Evolutionary conservation across 2,329 filamentous ascomycete genomes (phyloP).

Genomic region (Colletotrichum navitas): DNA sequence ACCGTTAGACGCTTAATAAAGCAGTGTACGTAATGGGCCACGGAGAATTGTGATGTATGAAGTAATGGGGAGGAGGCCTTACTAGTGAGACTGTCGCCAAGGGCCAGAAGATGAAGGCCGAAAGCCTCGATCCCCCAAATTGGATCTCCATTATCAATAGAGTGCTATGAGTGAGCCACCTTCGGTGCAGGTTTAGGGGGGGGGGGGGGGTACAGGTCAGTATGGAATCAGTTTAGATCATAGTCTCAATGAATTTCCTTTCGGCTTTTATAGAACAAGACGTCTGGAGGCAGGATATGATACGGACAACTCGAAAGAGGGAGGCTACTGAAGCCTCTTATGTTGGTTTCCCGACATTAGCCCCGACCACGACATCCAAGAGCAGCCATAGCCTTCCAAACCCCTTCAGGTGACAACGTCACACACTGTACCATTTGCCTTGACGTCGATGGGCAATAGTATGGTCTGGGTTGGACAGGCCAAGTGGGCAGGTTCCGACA

Average conservation of each 20-base stretch:
- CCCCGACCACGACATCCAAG: background rate
- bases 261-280: too few relatives aligned
- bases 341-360: background rate
- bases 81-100: slow-evolving; percentile 4
- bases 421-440: slow-evolving; percentile 15
- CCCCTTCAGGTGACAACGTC: slow-evolving; percentile 9
- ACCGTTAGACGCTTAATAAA: background rate
- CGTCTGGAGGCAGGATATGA: background rate
- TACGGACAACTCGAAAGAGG: background rate
- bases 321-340: background rate
- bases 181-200: background rate
- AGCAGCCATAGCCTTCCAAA: background rate
- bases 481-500: background rate
- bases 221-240: background rate
- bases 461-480: background rate
- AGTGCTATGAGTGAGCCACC: background rate
- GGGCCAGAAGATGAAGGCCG: slow-evolving; percentile 30
- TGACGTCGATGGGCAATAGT: background rate
- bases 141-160: slow-evolving; percentile 9
- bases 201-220: too few relatives aligned
- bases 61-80: background rate
- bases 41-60: background rate
- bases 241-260: too few relatives aligned
- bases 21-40: too few relatives aligned
- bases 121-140: slow-evolving; percentile 8